Conservation (phyloP, 345 rosid species). For the Stellera chamaejasme region DNA sequence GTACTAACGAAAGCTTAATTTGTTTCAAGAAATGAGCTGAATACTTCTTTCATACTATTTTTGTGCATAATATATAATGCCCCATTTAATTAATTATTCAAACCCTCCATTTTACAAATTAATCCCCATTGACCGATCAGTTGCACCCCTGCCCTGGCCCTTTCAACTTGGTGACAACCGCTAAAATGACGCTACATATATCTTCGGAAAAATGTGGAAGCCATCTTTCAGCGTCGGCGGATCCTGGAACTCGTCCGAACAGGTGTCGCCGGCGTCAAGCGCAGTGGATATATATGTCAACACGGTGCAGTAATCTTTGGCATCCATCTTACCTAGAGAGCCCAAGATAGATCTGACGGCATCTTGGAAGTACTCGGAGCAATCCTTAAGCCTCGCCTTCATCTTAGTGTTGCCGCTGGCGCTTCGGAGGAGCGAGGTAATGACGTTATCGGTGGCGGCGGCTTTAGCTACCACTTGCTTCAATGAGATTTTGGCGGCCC, state of each 20-base stretch:
- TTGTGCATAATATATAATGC: no score
- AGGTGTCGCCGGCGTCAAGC: slow-evolving; percentile 1
- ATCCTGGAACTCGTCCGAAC: slow-evolving; percentile 1
- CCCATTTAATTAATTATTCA: no score
- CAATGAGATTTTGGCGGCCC: slow-evolving; percentile 2
- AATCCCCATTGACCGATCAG: no score
- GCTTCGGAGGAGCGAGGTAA: not conserved
- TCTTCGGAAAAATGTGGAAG: slow-evolving; percentile 2
- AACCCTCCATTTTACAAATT: no score
- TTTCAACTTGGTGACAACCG: not conserved
- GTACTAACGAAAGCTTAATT: no score
- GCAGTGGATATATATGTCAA: not conserved
- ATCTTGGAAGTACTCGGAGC: slow-evolving; percentile 7
- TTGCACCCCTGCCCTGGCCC: no score
- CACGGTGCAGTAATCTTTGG: slow-evolving; percentile 1
- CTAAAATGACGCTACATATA: slow-evolving; percentile 3
- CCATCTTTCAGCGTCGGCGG: not conserved
- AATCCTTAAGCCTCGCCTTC: slow-evolving; percentile 5
- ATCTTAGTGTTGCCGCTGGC: slow-evolving; percentile 1
- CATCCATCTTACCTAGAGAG: not conserved
- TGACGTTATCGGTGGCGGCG: not conserved
- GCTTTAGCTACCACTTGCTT: not conserved
- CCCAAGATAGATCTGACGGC: slow-evolving; percentile 2
- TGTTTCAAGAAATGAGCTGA: no score
- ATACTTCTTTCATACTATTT: no score